Evolutionary conservation across 495 filamentous ascomycete genomes (phyloP).

Genomic region (Penicillium malachiteum): DNA sequence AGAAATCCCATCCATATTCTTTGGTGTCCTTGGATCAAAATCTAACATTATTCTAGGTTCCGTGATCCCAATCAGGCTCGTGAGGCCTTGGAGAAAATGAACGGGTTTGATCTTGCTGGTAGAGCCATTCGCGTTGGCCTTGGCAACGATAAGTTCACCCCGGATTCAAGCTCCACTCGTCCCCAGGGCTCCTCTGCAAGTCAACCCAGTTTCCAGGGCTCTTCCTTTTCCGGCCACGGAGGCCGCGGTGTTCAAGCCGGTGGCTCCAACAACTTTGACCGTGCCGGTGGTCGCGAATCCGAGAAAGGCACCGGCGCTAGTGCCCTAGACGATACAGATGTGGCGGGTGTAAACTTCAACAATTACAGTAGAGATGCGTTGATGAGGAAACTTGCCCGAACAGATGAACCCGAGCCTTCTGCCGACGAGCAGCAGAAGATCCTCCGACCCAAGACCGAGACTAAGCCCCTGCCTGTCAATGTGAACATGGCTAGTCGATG

Average conservation of each 20-base stretch:
- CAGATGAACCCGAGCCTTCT: slow-evolving; percentile 74
- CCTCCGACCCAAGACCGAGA: slow-evolving; percentile 75
- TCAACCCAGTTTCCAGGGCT: slow-evolving; percentile 84
- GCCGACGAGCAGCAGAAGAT: slow-evolving; percentile 67
- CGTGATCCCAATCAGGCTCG: slow-evolving; percentile 86
- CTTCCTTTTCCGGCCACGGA: slow-evolving; percentile 87
- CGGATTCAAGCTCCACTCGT: slow-evolving; percentile 91
- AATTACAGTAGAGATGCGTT: slow-evolving; percentile 96
- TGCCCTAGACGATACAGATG: slow-evolving; percentile 96
- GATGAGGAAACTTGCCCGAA: slow-evolving; percentile 96
- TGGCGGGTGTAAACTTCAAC: slow-evolving; percentile 98
- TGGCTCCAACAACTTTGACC: slow-evolving; percentile 80
- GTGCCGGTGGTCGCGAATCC: slow-evolving; percentile 84
- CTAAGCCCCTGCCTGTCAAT: slow-evolving; percentile 77
- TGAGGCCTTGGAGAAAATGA: slow-evolving; percentile 97
- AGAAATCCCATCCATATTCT: slow-evolving; percentile 36
- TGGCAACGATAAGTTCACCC: slow-evolving; percentile 99
- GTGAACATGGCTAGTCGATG: slow-evolving; percentile 93
- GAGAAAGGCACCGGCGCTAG: slow-evolving; percentile 90
- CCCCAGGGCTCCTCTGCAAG: slow-evolving; percentile 74
- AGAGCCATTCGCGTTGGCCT: slow-evolving; percentile 98
- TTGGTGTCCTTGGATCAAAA: background rate
- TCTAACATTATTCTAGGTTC: slow-evolving; percentile 58
- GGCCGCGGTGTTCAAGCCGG: slow-evolving; percentile 86
- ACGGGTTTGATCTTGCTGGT: slow-evolving; percentile 97